Evolutionary conservation across 345 rosid genomes (phyloP), one percentile per base, ranked within the genome.

Genomic region (Crucihimalaya himalaica): DNA sequence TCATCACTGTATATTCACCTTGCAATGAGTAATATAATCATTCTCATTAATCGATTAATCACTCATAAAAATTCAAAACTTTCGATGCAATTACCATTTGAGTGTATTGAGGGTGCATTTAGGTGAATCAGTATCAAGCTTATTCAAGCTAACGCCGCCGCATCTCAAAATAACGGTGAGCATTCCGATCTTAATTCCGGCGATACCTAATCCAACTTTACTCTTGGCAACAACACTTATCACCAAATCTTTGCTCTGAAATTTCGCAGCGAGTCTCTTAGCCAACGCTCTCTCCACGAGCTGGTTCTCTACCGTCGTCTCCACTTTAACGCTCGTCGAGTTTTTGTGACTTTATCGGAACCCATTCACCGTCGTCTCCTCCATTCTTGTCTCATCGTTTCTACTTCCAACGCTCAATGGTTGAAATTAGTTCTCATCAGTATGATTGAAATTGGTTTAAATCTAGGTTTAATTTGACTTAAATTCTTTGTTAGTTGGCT

Each of bases 31-130:
- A n/a, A 45, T 45, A 16, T 5, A 55, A 35, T n/a, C n/a, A n/a
- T n/a, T 27, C 31, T 63, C 56, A 43, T 43, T 40, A 40, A 40
- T 12, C 45, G n/a, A n/a, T n/a, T n/a, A 40, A 0, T 39, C 5
- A 39, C 16, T 6, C 16, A 63, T 29, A 61, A 71, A 28, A 27
- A 59, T 32, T n/a, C n/a, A n/a, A n/a, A n/a, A n/a, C 13, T 35
- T 62, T n/a, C n/a, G n/a, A n/a, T n/a, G n/a, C n/a, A 7, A 34
- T 54, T 3, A 91, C 97, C 96, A 91, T 82, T 68, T 82, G 59
- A 92, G 85, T 3, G 85, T 66, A 25, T 80, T 83, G 19, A 92
- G 77, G 46, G 19, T 55, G 79, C 99, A 95, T 66, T 66, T 83
- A 50, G 97, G 97, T 83, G 86, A 83, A 11, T 64, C 74, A 31